These are phyloP conservation scores for Cafeteria roenbergensis DNA, from an alignment of 108 stramenopile species.

Conservation along the genomic window DNA sequence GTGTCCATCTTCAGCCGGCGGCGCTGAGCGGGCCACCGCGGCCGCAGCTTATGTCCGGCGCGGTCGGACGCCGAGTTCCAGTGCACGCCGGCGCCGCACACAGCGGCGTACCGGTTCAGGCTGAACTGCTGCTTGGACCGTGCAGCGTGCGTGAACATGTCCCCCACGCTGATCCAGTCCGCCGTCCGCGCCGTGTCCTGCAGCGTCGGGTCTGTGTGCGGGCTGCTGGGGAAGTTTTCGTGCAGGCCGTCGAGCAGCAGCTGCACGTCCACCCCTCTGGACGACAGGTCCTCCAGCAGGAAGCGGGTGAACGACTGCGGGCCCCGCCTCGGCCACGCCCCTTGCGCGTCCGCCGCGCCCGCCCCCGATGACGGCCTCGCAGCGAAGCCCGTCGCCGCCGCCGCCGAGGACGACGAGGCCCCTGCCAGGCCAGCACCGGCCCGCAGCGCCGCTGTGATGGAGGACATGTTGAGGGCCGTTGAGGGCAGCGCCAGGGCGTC, in stretches of 20 bases:
- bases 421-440: no score
- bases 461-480: no score
- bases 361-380: no score
- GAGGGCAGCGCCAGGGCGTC: no score
- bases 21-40: neutral
- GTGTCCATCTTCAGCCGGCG: neutral
- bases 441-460: no score
- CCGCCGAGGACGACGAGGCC: no score
- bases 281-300: neutral
- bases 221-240: slow-evolving; percentile 4
- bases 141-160: neutral
- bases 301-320: no score
- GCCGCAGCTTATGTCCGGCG: neutral
- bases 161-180: neutral
- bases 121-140: neutral
- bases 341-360: no score
- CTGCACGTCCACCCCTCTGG: neutral
- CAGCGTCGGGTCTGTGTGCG: neutral
- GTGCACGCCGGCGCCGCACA: neutral
- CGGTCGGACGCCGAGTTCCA: neutral
- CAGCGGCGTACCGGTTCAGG: neutral
- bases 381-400: no score
- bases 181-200: neutral
- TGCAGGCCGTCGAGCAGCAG: slow-evolving; percentile 14
- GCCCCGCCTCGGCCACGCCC: no score